Conservation (phyloP, 352 stramenopile genomes). For the Thraustochytrium striatum region DNA sequence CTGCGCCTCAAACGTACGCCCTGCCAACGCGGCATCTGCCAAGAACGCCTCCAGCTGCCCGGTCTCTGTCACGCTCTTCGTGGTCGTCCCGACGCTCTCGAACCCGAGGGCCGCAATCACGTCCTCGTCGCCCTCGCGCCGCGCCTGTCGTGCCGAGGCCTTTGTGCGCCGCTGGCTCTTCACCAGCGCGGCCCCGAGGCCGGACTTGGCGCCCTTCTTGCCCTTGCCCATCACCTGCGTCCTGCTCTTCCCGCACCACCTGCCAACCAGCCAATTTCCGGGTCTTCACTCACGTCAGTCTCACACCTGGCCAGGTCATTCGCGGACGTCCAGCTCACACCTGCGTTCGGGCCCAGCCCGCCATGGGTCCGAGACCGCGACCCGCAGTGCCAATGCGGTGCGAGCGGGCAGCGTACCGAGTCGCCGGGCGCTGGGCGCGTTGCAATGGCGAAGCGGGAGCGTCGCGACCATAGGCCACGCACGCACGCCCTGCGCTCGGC, state of each 20-base stretch:
- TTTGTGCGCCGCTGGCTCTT: conserved; percentile 17
- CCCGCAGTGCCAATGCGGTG: background rate
- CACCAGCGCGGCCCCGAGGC: conserved; percentile 39
- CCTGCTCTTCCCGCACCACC: background rate
- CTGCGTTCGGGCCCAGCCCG: background rate
- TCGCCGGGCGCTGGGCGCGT: background rate
- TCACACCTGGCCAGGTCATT: too few relatives aligned
- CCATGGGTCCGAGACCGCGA: background rate
- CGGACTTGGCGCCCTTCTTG: conserved; percentile 10
- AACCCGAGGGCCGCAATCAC: conserved; percentile 30
- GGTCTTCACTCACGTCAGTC: background rate
- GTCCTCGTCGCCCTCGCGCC: background rate
- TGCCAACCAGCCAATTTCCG: too few relatives aligned
- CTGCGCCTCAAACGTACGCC: conserved; percentile 29
- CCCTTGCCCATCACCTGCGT: background rate
- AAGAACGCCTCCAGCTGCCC: conserved; percentile 43
- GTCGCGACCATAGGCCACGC: background rate
- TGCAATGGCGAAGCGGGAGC: background rate
- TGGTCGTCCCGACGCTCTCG: conserved; percentile 32
- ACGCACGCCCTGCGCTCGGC: background rate
- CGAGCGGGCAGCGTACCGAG: background rate
- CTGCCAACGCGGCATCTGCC: conserved; percentile 15
- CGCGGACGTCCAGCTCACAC: background rate
- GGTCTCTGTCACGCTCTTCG: conserved; percentile 40
- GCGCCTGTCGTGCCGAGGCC: background rate